Evolutionary conservation across 805 yeast genomes (phyloP), one percentile per base, ranked within the genome.

Genomic region (Yarrowia sp.): DNA sequence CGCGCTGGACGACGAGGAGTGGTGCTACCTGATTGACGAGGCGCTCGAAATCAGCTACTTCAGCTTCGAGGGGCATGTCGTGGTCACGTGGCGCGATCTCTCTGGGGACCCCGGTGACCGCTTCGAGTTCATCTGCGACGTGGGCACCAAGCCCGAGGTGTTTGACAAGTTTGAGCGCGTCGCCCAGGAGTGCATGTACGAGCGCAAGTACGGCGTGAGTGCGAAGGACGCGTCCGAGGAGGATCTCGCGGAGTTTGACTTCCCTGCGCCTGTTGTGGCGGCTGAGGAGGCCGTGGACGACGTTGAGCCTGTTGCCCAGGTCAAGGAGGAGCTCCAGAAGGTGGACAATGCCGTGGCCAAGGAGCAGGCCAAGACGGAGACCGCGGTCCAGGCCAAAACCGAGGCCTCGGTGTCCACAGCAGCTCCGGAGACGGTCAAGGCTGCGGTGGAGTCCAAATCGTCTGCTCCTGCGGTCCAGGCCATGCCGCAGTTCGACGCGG

Each of bases 51-150:
- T 92, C 55, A 78, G 83, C 63, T 78, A 81, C 62, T 77, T 77
- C 63, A 81, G 60, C 73, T 77, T 39, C 18, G 81, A 83, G 35
- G 88, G 86, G 1, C 75, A 80, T 4, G 74, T 78, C 38, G 83
- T 85, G 1, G 80, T 93, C 25, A 77, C 86, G 0, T 93, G 98
- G 98, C 78, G 76, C 13, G 97, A 94, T 71, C 70, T 84, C 35
- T 84, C 84, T 44, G 97, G 97, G n/a, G 97, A 92, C 68, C 78
- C 80, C 5, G 97, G 90, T 22, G 97, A 92, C 69, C 75, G 78
- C 65, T 90, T 87, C 72, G 96, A 91, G 73, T 92, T 89, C 73
- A 79, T 87, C 21, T 82, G 90, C 55, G 89, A 84, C 64, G 80
- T 80, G 51, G 79, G 80, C 13, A 81, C 85, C n/a, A 58, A 70